phyloP scores from a whole-genome alignment of 2,329 filamentous ascomycete species.

The Diplodia corticola region DNA sequence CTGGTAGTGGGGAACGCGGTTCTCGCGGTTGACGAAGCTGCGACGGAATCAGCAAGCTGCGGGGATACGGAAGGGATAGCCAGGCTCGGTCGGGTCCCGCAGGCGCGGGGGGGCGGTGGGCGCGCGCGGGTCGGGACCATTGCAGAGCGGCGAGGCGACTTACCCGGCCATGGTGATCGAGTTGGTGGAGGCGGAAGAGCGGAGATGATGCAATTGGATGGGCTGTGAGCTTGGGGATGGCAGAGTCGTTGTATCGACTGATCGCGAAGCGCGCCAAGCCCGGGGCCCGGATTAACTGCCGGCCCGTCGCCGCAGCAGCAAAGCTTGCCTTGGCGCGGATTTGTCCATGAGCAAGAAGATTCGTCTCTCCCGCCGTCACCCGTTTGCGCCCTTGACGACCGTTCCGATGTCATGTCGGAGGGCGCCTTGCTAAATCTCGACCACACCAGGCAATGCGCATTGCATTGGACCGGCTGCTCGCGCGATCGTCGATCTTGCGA shows the following conservation, averaged over 20 bases:
- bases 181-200: constrained; percentile 10
- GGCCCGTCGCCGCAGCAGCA: neutral
- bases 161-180: constrained; percentile 22
- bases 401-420: constrained; percentile 17
- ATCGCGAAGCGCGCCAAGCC: constrained; percentile 18
- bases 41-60: constrained; percentile 24
- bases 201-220: constrained; percentile 21
- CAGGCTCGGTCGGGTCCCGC: constrained; percentile 1
- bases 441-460: constrained; percentile 41
- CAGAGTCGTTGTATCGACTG: constrained; percentile 15
- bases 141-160: neutral
- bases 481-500: constrained; percentile 45
- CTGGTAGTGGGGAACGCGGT: constrained; percentile 76
- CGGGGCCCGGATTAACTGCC: neutral
- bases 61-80: neutral
- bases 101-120: neutral
- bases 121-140: neutral
- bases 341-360: neutral
- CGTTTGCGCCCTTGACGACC: neutral
- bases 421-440: neutral
- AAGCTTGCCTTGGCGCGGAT: constrained; percentile 16
- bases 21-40: constrained; percentile 67
- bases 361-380: neutral
- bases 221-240: constrained; percentile 9
- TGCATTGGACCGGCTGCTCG: constrained; percentile 48